Evolutionary conservation across 768 basidiomycete genomes (phyloP), one percentile per base, ranked within the genome.

Genomic region (Rhizopogon rudus): DNA sequence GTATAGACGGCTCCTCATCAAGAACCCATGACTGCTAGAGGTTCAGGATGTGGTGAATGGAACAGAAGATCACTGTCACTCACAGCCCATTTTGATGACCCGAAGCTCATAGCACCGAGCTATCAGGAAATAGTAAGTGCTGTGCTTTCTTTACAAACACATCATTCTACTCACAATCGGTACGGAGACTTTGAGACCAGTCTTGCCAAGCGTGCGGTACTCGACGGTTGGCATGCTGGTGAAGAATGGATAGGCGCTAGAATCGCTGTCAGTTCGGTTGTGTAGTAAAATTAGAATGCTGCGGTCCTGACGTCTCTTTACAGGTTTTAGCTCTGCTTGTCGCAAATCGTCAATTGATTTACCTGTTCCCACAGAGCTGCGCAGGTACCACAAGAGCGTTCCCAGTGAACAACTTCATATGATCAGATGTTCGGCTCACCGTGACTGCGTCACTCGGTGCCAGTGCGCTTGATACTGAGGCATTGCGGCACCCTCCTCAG

Each of bases 111-210:
- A n/a, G 61, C 50, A 31, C 69, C 65, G 8, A 72, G 50, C 71
- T 71, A 51, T 4, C 13, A 49, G n/a, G 12, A 29, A 37, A 54
- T 53, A 46, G 49, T 29, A 10, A 44, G n/a, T 5, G 9, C 28
- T 39, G 20, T 14, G 13, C n/a, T 13, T 3, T 50, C 16, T 3
- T 14, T n/a, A 31, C 31, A 13, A 25, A 10, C 6, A 14, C 9
- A 13, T 22, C 14, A 3, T 10, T 7, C 35, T 37, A 59, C 68
- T 61, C 57, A 64, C 62, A 17, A 73, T 67, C 6, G 71, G 71
- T 22, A 73, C 69, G 3, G 70, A 73, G 20, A 72, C 69, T 13
- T 61, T 60, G 25, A 72, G 60, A 25, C 71, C 70, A 2, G 68
- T 53, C 35, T 69, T 68, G 44, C 71, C 71, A 8, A 73, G 60